Percentiles rank a stretch among this genome's conserved stretches.
Conservation (phyloP, 176 grass and related monocot species). For the Avena eriantha region DNA sequence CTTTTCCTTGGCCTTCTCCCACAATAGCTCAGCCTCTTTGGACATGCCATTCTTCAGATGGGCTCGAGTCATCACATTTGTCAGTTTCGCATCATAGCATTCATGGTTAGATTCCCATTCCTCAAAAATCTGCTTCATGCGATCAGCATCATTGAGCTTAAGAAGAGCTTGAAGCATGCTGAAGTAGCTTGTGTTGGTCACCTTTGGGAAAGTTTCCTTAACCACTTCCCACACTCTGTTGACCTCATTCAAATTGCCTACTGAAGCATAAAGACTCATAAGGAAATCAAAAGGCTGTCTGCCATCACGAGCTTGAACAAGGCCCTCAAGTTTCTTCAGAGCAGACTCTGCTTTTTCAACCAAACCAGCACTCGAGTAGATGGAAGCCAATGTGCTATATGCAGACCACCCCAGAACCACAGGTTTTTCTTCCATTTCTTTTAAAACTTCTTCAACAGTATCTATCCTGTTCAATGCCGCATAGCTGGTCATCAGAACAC, state of each 20-base stretch:
- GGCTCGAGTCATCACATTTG: constrained; percentile 63
- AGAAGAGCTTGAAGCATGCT: constrained; percentile 69
- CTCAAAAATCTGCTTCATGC: constrained; percentile 61
- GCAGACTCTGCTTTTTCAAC: constrained; percentile 63
- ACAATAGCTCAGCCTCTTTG: constrained; percentile 59
- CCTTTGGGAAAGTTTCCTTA: constrained; percentile 53
- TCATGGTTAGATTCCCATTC: constrained; percentile 69
- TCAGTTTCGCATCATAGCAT: constrained; percentile 58
- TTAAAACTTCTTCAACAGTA: constrained; percentile 64
- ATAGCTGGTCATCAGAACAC: constrained; percentile 73
- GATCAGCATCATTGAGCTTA: constrained; percentile 64
- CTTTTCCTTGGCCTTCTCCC: constrained; percentile 63
- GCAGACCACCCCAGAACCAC: constrained; percentile 59
- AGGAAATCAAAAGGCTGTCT: constrained; percentile 66
- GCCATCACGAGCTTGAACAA: constrained; percentile 46
- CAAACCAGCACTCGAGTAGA: constrained; percentile 65
- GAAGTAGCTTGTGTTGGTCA: constrained; percentile 69
- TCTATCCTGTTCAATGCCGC: constrained; percentile 61
- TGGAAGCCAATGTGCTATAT: constrained; percentile 68
- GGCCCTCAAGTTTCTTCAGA: constrained; percentile 74
- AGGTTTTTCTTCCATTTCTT: constrained; percentile 56
- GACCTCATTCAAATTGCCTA: constrained; percentile 65
- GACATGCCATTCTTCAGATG: constrained; percentile 59
- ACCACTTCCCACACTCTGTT: constrained; percentile 66
- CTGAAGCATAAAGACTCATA: constrained; percentile 60